These are phyloP conservation scores for Antitrichia curtipendula DNA, from an alignment of 225 moss, liverwort and hornwort species.

Conservation along the genomic window DNA sequence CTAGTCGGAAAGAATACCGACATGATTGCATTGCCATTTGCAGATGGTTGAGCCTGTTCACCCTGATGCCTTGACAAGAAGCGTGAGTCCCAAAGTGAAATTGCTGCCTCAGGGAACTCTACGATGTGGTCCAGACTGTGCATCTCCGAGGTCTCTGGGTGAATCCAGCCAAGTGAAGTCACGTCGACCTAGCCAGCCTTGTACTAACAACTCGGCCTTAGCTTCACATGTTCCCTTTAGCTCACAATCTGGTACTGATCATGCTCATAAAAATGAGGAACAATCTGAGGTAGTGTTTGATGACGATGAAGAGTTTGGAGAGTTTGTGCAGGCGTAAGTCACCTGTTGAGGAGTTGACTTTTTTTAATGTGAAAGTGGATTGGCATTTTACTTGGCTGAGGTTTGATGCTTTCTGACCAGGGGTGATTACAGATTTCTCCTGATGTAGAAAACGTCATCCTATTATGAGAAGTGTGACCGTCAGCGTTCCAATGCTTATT, in stretches of 20 bases:
- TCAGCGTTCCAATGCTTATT: background rate
- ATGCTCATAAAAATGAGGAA: background rate
- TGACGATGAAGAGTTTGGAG: conserved; percentile 44
- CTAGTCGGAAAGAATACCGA: background rate
- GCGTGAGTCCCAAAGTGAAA: conserved; percentile 9
- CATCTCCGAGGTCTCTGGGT: background rate
- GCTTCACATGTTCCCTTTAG: background rate
- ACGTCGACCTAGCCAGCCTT: background rate
- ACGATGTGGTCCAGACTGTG: conserved; percentile 33
- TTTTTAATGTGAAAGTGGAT: background rate
- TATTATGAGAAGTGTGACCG: background rate
- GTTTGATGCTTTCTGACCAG: background rate
- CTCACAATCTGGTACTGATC: background rate
- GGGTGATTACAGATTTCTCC: background rate
- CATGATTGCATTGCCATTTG: background rate
- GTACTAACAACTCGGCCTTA: background rate
- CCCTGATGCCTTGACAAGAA: background rate
- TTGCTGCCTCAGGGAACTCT: conserved; percentile 19
- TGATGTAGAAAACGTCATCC: background rate
- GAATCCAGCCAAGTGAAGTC: background rate
- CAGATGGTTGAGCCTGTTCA: background rate
- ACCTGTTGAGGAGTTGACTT: background rate
- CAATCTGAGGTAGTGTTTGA: background rate
- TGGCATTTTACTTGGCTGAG: background rate
- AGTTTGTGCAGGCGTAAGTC: conserved; percentile 37